Evolutionary conservation across 805 yeast genomes (phyloP), one percentile per base, ranked within the genome.

Genomic region (Lipomyces starkeyi): DNA sequence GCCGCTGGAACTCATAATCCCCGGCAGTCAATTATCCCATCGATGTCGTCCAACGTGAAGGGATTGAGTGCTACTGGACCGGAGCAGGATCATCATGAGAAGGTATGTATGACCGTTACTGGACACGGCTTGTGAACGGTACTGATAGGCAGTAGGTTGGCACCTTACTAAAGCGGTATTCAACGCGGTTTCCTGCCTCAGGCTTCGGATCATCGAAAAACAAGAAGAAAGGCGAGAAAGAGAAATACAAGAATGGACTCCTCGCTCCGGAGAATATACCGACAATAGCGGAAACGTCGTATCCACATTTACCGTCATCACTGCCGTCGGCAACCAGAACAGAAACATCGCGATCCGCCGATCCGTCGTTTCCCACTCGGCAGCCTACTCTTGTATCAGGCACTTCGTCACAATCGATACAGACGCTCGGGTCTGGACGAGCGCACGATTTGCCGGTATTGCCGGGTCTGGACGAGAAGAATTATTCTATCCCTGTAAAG

Each of bases 1-100:
- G 32, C 56, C n/a, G 37, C 37, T 2, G 58, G 58, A n/a, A 13
- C 58, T 20, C 37, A 27, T 17, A n/a, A 27, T 27, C 14, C 58
- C n/a, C 58, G 72, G 29, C 64, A 69, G 64, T 68, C 72, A 20
- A 43, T 68, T n/a, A 69, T 69, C 47, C 72, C 72, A 27, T 69
- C 72, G 14, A 69, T 69, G 72, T 64, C 68, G 20, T 54, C 58
- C 22, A 66, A 35, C 62, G 58, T 29, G 34, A 35, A 37, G 40
- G n/a, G 34, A 40, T 32, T 8, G 58, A n/a, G 43, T 52, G 34
- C 52, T 25, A 27, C 59, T 29, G 64, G 47, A 13, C 5, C 32
- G 17, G 63, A 37, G 25, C 62, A 52, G 6, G 49, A 43, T n/a
- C 25, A 52, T 5, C 55, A 64, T 59, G 71, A 68, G 17, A 66